Conservation (phyloP, 2,329 filamentous ascomycete genomes). For the Cladosporium sp. region DNA sequence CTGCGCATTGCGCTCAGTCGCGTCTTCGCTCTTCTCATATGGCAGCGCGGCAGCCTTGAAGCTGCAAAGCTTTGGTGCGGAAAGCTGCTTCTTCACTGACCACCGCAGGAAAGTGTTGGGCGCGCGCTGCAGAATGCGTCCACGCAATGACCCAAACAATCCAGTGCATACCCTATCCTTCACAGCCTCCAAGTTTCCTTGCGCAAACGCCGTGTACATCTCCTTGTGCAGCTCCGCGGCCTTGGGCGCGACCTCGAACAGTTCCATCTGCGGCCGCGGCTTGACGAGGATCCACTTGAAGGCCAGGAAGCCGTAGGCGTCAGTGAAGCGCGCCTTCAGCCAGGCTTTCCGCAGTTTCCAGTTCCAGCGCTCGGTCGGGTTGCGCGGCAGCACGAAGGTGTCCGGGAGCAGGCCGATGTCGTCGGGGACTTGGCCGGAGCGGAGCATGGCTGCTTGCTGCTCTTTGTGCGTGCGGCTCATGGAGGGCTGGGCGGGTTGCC, state of each 20-base stretch:
- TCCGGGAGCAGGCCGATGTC: constrained; percentile 48
- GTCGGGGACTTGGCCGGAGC: constrained; percentile 35
- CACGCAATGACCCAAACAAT: constrained; percentile 30
- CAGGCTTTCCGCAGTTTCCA: constrained; percentile 24
- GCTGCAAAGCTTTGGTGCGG: constrained; percentile 29
- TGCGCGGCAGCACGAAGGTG: constrained; percentile 35
- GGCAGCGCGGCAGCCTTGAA: constrained; percentile 27
- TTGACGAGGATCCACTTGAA: constrained; percentile 19
- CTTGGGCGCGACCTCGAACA: constrained; percentile 38
- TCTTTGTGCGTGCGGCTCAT: constrained; percentile 40
- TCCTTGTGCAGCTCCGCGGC: constrained; percentile 44
- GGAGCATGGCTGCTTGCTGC: constrained; percentile 36
- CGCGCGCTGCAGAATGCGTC: constrained; percentile 39
- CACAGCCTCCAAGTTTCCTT: constrained; percentile 37
- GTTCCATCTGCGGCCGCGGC: constrained; percentile 33
- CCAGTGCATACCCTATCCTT: constrained; percentile 27
- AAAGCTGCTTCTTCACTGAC: constrained; percentile 32
- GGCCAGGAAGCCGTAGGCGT: not conserved
- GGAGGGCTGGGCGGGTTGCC: constrained; percentile 40
- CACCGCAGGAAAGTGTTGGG: constrained; percentile 35
- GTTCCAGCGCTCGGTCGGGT: constrained; percentile 16
- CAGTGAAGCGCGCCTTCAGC: constrained; percentile 7
- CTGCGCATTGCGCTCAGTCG: constrained; percentile 17
- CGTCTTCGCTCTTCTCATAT: not conserved
- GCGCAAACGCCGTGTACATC: constrained; percentile 51